Percentiles rank a stretch among this genome's conserved stretches.
These are phyloP conservation scores for Argentina anserina DNA, from an alignment of 306 rosid species.

Conservation along the genomic window DNA sequence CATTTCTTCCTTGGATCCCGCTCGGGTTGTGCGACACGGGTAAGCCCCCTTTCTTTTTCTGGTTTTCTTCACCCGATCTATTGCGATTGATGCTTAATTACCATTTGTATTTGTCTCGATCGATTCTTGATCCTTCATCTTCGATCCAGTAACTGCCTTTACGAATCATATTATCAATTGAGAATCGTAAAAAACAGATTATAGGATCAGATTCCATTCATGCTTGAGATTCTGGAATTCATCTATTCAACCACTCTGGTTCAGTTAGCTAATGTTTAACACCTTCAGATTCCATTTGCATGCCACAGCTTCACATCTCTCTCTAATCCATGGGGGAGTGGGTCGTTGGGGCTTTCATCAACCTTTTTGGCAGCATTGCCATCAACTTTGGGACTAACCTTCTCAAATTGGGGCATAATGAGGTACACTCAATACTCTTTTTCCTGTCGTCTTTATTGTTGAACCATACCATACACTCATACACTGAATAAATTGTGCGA, in stretches of 20 bases:
- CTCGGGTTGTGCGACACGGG: no score
- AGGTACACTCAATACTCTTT: conserved; percentile 38
- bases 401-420: conserved; percentile 93
- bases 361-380: conserved; percentile 93
- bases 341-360: conserved; percentile 95
- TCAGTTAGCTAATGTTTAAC: background rate
- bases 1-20: background rate
- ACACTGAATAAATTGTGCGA: no score
- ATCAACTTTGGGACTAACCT: conserved; percentile 96
- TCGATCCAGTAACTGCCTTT: background rate
- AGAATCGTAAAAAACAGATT: no score
- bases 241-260: background rate
- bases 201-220: background rate
- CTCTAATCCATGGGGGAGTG: conserved; percentile 87
- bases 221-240: background rate
- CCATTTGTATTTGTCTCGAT: no score
- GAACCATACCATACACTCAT: no score
- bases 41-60: background rate
- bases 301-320: conserved; percentile 37
- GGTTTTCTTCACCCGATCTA: background rate
- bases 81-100: background rate
- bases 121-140: background rate
- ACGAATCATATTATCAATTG: background rate
- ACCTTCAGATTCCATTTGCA: conserved; percentile 37
- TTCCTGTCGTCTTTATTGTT: background rate